Conservation (phyloP, 106 monocot species). For the Acorus gramineus region DNA sequence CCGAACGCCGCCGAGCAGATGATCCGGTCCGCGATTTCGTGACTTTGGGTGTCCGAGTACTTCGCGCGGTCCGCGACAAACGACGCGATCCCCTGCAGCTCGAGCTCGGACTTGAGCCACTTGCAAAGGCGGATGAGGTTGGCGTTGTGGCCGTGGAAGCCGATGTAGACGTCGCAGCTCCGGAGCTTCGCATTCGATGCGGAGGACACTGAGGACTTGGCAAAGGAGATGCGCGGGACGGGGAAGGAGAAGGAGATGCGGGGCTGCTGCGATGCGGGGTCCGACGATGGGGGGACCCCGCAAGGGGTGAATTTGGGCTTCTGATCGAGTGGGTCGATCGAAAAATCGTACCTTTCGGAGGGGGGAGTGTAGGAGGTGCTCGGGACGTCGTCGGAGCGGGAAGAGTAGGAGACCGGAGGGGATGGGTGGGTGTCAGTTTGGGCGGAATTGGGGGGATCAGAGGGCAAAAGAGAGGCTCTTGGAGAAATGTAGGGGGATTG, state of each 20-base stretch:
- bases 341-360: slow-evolving; percentile 52
- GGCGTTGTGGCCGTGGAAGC: slow-evolving; percentile 66
- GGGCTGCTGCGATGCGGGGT: slow-evolving; percentile 3
- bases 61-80: slow-evolving; percentile 78
- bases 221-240: slow-evolving; percentile 62
- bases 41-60: slow-evolving; percentile 79
- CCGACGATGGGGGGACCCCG: too few relatives aligned
- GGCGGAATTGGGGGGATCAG: too few relatives aligned
- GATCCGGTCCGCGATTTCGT: slow-evolving; percentile 87
- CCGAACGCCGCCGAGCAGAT: slow-evolving; percentile 75
- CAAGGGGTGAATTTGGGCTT: slow-evolving; percentile 35
- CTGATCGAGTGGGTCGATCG: slow-evolving; percentile 32
- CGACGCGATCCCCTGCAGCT: slow-evolving; percentile 79
- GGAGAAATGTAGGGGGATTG: slow-evolving; percentile 76
- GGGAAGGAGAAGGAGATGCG: slow-evolving; percentile 87
- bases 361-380: slow-evolving; percentile 77
- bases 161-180: slow-evolving; percentile 88
- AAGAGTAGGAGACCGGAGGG: slow-evolving; percentile 43
- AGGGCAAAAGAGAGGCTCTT: slow-evolving; percentile 8
- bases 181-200: slow-evolving; percentile 74
- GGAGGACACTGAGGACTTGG: slow-evolving; percentile 45
- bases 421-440: slow-evolving; percentile 30
- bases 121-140: slow-evolving; percentile 73
- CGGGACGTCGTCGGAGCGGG: slow-evolving; percentile 59
- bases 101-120: slow-evolving; percentile 87